A percentile compares a stretch with the other conserved stretches of the same genome.
Conservation (phyloP, 2,329 filamentous ascomycete species). For the Claviceps arundinis region DNA sequence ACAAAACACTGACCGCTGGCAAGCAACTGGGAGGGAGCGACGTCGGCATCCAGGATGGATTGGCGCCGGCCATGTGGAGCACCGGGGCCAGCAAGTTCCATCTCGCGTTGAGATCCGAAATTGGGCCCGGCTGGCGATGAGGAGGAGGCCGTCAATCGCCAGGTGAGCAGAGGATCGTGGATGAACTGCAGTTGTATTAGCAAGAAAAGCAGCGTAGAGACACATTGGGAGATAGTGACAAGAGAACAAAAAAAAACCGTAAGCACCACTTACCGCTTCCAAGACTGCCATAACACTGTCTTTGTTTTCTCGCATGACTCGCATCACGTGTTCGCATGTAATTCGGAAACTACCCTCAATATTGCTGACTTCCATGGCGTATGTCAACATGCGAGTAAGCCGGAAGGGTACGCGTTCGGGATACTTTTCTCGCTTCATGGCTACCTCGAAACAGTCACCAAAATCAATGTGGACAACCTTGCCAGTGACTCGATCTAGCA, state of each 20-base stretch:
- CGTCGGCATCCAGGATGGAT: conserved; percentile 54
- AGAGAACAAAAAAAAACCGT: background rate
- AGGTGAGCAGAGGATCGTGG: conserved; percentile 96
- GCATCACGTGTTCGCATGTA: conserved; percentile 97
- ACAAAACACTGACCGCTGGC: conserved; percentile 31
- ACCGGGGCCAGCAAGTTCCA: conserved; percentile 33
- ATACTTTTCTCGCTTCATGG: conserved; percentile 99
- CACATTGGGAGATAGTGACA: background rate
- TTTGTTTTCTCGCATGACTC: conserved; percentile 90
- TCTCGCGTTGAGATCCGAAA: conserved; percentile 48
- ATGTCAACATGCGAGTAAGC: conserved; percentile 95
- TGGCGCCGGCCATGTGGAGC: conserved; percentile 46
- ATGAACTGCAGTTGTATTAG: conserved; percentile 60
- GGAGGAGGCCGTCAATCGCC: conserved; percentile 63
- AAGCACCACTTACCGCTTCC: conserved; percentile 63
- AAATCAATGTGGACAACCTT: conserved; percentile 99
- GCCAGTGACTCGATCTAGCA: conserved; percentile 90
- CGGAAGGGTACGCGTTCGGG: conserved; percentile 96
- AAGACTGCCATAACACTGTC: conserved; percentile 97
- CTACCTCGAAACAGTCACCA: conserved; percentile 97
- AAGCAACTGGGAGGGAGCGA: conserved; percentile 45
- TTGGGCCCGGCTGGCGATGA: conserved; percentile 52
- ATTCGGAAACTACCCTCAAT: conserved; percentile 98
- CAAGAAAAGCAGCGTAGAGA: background rate
- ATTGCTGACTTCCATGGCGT: conserved; percentile 99